Evolutionary conservation across 352 stramenopile species (phyloP).

Genomic region (Globisporangium takayamanum): DNA sequence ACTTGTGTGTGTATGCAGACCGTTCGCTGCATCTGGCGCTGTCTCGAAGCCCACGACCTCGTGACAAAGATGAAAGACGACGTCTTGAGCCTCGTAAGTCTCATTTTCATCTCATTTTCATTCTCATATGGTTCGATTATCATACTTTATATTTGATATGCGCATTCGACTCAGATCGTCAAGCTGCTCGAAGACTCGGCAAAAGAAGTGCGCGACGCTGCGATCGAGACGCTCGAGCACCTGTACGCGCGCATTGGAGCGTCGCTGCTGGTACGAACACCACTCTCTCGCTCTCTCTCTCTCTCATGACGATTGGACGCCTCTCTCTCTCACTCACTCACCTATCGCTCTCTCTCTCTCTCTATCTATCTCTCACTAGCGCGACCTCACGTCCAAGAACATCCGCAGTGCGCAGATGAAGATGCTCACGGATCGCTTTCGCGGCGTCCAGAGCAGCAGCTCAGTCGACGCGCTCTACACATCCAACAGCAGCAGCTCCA

Average conservation of each 20-base stretch:
- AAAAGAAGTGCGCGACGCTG: constrained; percentile 78
- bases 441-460: constrained; percentile 8
- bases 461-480: neutral
- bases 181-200: constrained; percentile 71
- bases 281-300: too few species aligned
- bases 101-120: neutral
- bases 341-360: too few species aligned
- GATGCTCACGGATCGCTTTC: constrained; percentile 55
- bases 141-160: neutral
- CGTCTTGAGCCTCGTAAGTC: constrained; percentile 44
- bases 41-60: constrained; percentile 42
- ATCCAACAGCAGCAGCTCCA: neutral
- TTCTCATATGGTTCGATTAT: neutral
- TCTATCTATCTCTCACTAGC: constrained; percentile 22
- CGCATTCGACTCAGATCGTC: constrained; percentile 31
- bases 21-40: constrained; percentile 59
- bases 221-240: constrained; percentile 57
- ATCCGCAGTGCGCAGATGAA: constrained; percentile 76
- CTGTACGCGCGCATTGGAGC: constrained; percentile 68
- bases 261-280: constrained; percentile 47
- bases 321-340: neutral
- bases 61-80: constrained; percentile 49
- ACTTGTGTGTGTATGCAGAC: constrained; percentile 21
- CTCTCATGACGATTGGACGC: neutral
- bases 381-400: constrained; percentile 62